Base-by-base conservation (phyloP, 2,329 filamentous ascomycete species). In the Fusarium sublunatum region DNA sequence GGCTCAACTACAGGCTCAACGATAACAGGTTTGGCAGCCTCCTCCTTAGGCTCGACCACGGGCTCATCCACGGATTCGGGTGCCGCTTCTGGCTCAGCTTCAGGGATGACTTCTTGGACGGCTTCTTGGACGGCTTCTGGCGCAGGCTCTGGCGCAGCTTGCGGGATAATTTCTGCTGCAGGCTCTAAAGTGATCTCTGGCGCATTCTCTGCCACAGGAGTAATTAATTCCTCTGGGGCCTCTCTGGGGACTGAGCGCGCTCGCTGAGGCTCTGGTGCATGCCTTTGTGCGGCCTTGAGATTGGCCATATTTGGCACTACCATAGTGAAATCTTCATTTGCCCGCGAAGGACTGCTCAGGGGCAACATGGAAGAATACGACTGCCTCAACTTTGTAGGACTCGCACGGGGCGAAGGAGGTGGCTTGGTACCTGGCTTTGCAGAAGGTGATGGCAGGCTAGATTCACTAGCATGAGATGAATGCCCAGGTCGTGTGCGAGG, bases 321-420 rank as follows among this genome's bases (percentile, higher is more conserved):
- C 65, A 86, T 74, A 3, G 82, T 83, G 35, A 86, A 75, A 28
- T 85, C 83, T 64, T 86, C 85, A 57, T 83, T 77, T n/a, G 74
- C 74, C 58, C 76, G 81, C 1, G 77, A 73, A 7, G 83, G 83
- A 55, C 82, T 86, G 59, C 67, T 70, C 29, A 64, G 58, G 11
- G 71, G 69, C 24, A 69, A 56, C 35, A 67, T 55, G 6, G 70
- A 67, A 15, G 72, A 72, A 15, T 74, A 72, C 2, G 75, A 67
- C 53, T 74, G 71, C 63, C 76, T 78, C 31, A 75, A 59, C 64
- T 76, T 79, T 12, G 73, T 74, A 12, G 80, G 80, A 61, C 78
- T 82, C n/a, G 64, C 65, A 36, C 76, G 75, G 5, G 78, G 80
- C 44, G 82, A 81, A 41, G 75, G 72, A 9, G 74, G 68, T 32